Percentiles rank a stretch among this genome's conserved stretches.
Conservation (phyloP, 2,329 filamentous ascomycete species). For the Dactylonectria macrodidyma region DNA sequence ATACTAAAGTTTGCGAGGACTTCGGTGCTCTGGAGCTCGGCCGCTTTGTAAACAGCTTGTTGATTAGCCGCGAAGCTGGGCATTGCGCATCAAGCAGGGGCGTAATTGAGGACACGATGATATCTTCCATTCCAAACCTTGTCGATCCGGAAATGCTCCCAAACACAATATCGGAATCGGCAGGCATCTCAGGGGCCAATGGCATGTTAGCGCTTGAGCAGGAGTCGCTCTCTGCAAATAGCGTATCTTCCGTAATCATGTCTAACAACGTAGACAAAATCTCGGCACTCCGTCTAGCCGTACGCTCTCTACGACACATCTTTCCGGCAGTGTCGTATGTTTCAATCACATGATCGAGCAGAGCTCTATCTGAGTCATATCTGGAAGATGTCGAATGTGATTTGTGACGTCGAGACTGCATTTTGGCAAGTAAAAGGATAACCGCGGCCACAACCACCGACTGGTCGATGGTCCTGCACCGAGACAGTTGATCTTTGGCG, state of each 20-base stretch:
- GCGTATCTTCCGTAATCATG: not conserved
- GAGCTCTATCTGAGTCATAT: constrained; percentile 27
- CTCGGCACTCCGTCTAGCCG: constrained; percentile 20
- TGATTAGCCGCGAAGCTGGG: constrained; percentile 10
- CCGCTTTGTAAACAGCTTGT: not conserved
- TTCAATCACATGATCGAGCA: constrained; percentile 31
- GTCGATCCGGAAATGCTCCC: not conserved
- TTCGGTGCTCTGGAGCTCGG: not conserved
- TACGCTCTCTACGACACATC: constrained; percentile 20
- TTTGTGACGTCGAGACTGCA: constrained; percentile 15
- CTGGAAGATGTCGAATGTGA: not conserved
- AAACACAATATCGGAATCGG: not conserved
- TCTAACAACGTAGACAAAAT: constrained; percentile 23
- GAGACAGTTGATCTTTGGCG: constrained; percentile 24
- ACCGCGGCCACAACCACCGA: constrained; percentile 23
- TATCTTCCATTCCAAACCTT: constrained; percentile 25
- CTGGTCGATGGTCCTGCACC: constrained; percentile 31
- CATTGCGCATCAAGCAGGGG: constrained; percentile 21
- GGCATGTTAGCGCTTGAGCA: not conserved
- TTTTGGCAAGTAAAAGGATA: constrained; percentile 26
- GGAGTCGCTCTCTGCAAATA: too few relatives aligned
- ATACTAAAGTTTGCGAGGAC: not conserved
- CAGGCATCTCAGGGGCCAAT: not conserved
- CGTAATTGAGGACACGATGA: constrained; percentile 27
- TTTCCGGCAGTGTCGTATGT: constrained; percentile 19